Evolutionary conservation across 495 filamentous ascomycete genomes (phyloP).

Genomic region (Chaetomium cochliodes): DNA sequence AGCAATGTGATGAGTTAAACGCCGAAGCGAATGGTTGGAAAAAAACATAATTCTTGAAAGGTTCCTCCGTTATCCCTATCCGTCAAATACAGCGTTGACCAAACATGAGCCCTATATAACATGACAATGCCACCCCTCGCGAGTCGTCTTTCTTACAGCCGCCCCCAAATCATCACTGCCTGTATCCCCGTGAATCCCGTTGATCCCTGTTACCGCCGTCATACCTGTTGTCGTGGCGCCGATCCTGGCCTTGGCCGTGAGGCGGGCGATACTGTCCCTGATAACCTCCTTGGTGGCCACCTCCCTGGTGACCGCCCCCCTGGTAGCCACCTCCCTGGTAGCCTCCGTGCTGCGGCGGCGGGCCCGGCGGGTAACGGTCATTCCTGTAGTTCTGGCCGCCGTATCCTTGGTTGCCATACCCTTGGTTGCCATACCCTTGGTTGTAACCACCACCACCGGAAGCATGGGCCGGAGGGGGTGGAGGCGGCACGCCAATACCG

Average conservation of each 20-base stretch:
- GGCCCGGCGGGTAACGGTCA: conserved; percentile 13
- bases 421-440: conserved; percentile 12
- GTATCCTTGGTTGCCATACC: conserved; percentile 18
- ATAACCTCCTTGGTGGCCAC: not conserved
- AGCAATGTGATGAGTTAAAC: too few relatives aligned
- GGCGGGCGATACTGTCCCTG: conserved; percentile 19
- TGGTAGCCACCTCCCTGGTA: conserved; percentile 24
- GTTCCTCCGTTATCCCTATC: too few relatives aligned
- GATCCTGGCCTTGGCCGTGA: conserved; percentile 11
- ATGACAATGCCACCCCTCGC: not conserved
- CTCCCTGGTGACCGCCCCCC: conserved; percentile 8
- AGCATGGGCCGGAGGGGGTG: conserved; percentile 15
- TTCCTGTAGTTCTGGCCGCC: conserved; percentile 19
- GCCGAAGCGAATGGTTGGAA: too few relatives aligned
- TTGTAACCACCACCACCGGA: not conserved
- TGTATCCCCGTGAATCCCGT: conserved; percentile 14
- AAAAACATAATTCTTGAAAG: too few relatives aligned
- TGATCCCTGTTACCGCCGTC: conserved; percentile 20
- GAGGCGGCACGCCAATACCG: conserved; percentile 17
- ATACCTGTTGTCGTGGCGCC: conserved; percentile 8
- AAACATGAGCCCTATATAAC: not conserved
- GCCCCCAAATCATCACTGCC: not conserved
- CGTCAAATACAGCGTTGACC: too few relatives aligned
- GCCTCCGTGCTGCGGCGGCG: conserved; percentile 18
- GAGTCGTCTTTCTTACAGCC: not conserved